These are phyloP conservation scores for Asterella californica DNA, from an alignment of 225 moss, liverwort and hornwort genomes.

Conservation along the genomic window DNA sequence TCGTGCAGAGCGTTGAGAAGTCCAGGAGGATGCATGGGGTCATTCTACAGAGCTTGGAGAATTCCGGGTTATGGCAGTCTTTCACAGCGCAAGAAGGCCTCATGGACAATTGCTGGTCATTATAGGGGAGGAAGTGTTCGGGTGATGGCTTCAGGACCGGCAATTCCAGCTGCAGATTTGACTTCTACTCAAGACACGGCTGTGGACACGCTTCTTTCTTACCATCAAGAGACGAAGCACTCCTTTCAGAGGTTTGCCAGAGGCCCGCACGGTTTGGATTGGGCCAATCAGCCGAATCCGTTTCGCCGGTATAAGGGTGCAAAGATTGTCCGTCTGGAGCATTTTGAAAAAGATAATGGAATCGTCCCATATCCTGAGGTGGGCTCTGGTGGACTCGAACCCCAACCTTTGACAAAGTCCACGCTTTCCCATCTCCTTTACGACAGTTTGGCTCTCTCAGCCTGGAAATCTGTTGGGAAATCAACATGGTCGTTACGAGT, in stretches of 20 bases:
- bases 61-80: conserved; percentile 16
- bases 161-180: background rate
- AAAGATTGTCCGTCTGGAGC: conserved; percentile 47
- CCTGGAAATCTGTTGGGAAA: conserved; percentile 69
- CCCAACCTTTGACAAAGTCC: conserved; percentile 24
- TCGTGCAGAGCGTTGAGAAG: background rate
- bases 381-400: conserved; percentile 33
- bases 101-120: background rate
- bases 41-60: conserved; percentile 17
- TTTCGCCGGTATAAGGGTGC: conserved; percentile 68
- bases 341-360: conserved; percentile 29
- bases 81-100: background rate
- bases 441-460: conserved; percentile 75
- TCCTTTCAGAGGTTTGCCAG: conserved; percentile 52
- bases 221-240: conserved; percentile 85
- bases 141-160: conserved; percentile 1
- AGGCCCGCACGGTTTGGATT: conserved; percentile 73
- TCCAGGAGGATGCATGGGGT: conserved; percentile 11
- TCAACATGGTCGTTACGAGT: conserved; percentile 83
- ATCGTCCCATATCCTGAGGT: conserved; percentile 40
- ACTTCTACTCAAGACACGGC: conserved; percentile 6
- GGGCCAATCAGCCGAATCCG: conserved; percentile 74
- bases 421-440: conserved; percentile 62
- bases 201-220: conserved; percentile 35
- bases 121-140: background rate